Evolutionary conservation across 2,329 filamentous ascomycete genomes (phyloP).

Genomic region (Domatiomyces globalis): DNA sequence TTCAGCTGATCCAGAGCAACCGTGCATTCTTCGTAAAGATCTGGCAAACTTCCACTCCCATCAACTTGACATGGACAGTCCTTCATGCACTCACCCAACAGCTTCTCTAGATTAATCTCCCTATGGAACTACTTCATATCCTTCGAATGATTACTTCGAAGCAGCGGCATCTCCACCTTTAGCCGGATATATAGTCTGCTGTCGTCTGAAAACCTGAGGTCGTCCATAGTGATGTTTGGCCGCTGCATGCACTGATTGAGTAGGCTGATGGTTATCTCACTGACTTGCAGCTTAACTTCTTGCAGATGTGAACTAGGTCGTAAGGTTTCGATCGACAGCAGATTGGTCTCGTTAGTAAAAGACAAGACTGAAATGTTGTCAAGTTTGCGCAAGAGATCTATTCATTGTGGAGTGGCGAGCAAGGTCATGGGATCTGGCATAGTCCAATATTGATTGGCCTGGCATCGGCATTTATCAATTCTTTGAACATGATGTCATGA

Average conservation of each 20-base stretch:
- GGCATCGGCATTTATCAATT: constrained; percentile 7
- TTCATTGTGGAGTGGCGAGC: constrained; percentile 19
- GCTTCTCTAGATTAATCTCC: constrained; percentile 8
- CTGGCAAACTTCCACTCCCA: neutral
- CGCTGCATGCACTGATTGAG: constrained; percentile 14
- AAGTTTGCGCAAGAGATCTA: constrained; percentile 22
- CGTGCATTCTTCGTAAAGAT: neutral
- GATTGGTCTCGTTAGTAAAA: constrained; percentile 9
- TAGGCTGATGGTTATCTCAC: constrained; percentile 20
- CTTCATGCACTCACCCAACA: neutral
- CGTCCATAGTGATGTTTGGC: constrained; percentile 16
- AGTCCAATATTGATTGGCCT: constrained; percentile 31
- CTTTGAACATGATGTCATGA: constrained; percentile 1
- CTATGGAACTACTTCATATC: constrained; percentile 30
- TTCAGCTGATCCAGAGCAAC: neutral
- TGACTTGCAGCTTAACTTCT: constrained; percentile 25
- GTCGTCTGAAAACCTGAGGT: constrained; percentile 3
- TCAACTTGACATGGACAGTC: neutral
- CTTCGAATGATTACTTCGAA: constrained; percentile 28
- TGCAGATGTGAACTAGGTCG: constrained; percentile 11
- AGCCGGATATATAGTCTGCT: constrained; percentile 15
- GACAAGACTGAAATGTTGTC: constrained; percentile 8
- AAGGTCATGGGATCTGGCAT: constrained; percentile 34
- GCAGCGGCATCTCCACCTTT: constrained; percentile 34
- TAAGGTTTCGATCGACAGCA: constrained; percentile 17